These are phyloP conservation scores for Pterocarpus macrocarpus DNA, from an alignment of 306 rosid species.

Conservation along the genomic window DNA sequence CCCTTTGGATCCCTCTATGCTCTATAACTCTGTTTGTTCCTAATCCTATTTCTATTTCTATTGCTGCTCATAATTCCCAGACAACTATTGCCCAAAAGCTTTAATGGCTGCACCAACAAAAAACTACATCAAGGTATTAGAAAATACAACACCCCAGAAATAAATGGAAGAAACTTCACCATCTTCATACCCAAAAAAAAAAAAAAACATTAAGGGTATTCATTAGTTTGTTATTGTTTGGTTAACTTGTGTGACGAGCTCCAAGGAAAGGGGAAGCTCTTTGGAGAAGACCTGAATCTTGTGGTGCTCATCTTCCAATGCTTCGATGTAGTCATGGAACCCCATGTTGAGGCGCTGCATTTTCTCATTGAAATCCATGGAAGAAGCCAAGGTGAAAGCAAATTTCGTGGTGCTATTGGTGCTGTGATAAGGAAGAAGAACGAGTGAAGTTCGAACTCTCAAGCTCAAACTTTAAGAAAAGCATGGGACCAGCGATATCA, in stretches of 20 bases:
- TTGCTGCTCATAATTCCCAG: too few species aligned
- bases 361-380: conserved; percentile 56
- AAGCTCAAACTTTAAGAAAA: too few species aligned
- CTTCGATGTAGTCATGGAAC: conserved; percentile 61
- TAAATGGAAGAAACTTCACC: neutral
- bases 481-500: too few species aligned
- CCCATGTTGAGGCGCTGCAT: conserved; percentile 64
- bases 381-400: neutral
- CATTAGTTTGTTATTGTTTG: too few species aligned
- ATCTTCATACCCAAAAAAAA: conserved; percentile 24
- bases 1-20: too few species aligned
- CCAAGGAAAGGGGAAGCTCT: conserved; percentile 86
- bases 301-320: conserved; percentile 69
- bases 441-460: too few species aligned
- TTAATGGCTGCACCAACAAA: conserved; percentile 70
- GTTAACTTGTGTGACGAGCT: conserved; percentile 78
- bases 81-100: conserved; percentile 64
- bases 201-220: neutral
- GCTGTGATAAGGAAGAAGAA: neutral
- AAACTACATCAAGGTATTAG: neutral
- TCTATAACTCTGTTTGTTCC: too few species aligned
- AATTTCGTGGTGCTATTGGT: neutral
- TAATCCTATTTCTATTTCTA: too few species aligned
- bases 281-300: conserved; percentile 78
- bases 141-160: conserved; percentile 25